Evolutionary conservation across 2,329 filamentous ascomycete genomes (phyloP).

Genomic region (Sclerotinia glacialis): DNA sequence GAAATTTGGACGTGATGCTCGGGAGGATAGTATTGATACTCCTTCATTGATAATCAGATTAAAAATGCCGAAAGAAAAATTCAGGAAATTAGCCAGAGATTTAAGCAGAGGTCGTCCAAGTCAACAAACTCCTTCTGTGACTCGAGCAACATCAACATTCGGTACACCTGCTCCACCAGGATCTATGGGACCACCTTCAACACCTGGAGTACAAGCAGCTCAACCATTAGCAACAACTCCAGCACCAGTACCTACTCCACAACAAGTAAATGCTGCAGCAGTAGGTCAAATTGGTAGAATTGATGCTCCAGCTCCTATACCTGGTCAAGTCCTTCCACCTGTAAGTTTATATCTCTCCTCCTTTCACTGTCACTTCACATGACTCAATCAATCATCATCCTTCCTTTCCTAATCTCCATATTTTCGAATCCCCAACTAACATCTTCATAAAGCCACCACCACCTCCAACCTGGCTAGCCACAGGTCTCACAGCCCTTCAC

Average conservation of each 20-base stretch:
- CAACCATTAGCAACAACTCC: slow-evolving; percentile 30
- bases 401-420: not conserved
- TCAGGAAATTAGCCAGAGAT: slow-evolving; percentile 63
- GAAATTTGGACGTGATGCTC: slow-evolving; percentile 58
- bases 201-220: slow-evolving; percentile 39
- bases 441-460: slow-evolving; percentile 58
- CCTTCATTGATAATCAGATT: slow-evolving; percentile 68
- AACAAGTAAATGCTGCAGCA: slow-evolving; percentile 36
- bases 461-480: slow-evolving; percentile 79
- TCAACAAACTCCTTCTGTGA: slow-evolving; percentile 45
- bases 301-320: slow-evolving; percentile 60
- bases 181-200: slow-evolving; percentile 53
- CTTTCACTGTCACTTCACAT: slow-evolving; percentile 31
- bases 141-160: slow-evolving; percentile 46
- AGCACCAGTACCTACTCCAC: slow-evolving; percentile 37
- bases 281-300: slow-evolving; percentile 62
- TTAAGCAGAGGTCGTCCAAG: slow-evolving; percentile 46
- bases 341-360: slow-evolving; percentile 51
- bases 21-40: slow-evolving; percentile 75
- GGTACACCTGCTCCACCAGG: slow-evolving; percentile 49
- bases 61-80: slow-evolving; percentile 67
- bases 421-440: slow-evolving; percentile 29
- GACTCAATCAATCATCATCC: slow-evolving; percentile 33
- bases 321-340: slow-evolving; percentile 55
- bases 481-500: slow-evolving; percentile 69